A percentile compares a stretch with the other conserved stretches of the same genome.
These are phyloP conservation scores for Pythium brachiatum DNA, from an alignment of 352 stramenopile species.

Conservation along the genomic window DNA sequence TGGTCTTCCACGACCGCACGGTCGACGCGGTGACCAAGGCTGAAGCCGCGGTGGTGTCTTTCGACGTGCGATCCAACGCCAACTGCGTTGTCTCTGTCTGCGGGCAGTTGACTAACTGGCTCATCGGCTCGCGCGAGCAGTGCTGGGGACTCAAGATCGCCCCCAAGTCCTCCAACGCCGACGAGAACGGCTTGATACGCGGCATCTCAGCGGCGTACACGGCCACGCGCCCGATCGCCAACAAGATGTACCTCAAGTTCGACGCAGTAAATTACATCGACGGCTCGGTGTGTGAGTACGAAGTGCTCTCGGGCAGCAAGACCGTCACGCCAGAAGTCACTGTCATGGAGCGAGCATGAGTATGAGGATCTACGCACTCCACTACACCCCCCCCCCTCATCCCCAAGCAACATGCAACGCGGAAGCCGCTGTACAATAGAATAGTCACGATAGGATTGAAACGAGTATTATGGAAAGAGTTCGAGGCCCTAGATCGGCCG, in stretches of 20 bases:
- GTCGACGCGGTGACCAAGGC: conserved; percentile 30
- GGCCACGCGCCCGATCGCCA: conserved; percentile 42
- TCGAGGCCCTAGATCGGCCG: neutral
- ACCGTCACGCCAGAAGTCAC: conserved; percentile 27
- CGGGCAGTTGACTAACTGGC: conserved; percentile 58
- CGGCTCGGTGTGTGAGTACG: conserved; percentile 60
- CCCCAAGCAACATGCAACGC: neutral
- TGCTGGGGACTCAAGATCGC: conserved; percentile 76
- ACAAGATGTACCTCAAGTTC: conserved; percentile 78
- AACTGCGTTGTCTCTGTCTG: conserved; percentile 81
- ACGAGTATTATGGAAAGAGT: conserved; percentile 10
- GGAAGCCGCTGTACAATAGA: conserved; percentile 9
- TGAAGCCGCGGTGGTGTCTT: conserved; percentile 65
- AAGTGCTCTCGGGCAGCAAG: conserved; percentile 67
- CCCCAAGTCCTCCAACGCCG: conserved; percentile 48
- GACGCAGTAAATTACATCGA: conserved; percentile 77
- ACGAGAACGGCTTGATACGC: conserved; percentile 60
- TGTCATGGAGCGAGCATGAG: neutral
- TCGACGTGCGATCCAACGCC: conserved; percentile 58
- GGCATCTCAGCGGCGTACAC: conserved; percentile 70
- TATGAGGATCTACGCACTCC: too few relatives aligned
- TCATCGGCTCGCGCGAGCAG: conserved; percentile 54
- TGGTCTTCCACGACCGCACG: conserved; percentile 64
- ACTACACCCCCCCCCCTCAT: neutral
- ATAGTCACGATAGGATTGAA: conserved; percentile 11